Evolutionary conservation across 352 stramenopile species (phyloP).

Genomic region (Thraustochytrium sp.): DNA sequence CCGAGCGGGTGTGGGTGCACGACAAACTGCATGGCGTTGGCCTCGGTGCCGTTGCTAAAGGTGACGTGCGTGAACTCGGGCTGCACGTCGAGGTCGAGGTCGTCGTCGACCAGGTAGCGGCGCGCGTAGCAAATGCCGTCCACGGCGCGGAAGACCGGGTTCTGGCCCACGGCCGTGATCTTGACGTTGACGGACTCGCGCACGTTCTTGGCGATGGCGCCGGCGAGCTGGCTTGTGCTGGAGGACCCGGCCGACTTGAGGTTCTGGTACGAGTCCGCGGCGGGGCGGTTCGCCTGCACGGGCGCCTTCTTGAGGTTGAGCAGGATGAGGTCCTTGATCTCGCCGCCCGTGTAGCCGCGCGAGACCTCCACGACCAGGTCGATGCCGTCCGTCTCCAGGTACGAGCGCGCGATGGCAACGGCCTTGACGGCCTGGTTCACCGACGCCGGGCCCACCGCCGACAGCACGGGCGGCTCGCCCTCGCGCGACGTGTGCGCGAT

Average conservation of each 20-base stretch:
- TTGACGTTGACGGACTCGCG: conserved; percentile 5
- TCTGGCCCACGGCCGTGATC: conserved; percentile 41
- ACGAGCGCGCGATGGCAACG: conserved; percentile 29
- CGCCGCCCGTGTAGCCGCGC: not conserved
- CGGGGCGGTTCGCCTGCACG: not conserved
- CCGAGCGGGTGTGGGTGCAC: not conserved
- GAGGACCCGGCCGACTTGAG: conserved; percentile 38
- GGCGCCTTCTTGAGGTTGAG: conserved; percentile 37
- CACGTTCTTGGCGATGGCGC: conserved; percentile 44
- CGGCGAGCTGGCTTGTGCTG: conserved; percentile 22
- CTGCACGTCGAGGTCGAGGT: conserved; percentile 41
- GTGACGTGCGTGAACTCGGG: conserved; percentile 13
- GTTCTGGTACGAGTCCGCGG: not conserved
- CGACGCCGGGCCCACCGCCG: conserved; percentile 23
- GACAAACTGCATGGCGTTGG: conserved; percentile 43
- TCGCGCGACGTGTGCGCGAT: conserved; percentile 42
- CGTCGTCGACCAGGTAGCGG: conserved; percentile 27
- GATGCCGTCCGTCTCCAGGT: conserved; percentile 22
- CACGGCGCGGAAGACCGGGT: conserved; percentile 40
- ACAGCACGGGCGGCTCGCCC: conserved; percentile 32
- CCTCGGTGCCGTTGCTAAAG: conserved; percentile 31
- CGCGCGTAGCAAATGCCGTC: conserved; percentile 37
- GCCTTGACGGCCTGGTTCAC: conserved; percentile 45
- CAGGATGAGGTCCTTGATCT: conserved; percentile 45
- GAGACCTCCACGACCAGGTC: conserved; percentile 40